A percentile compares a stretch with the other conserved stretches of the same genome.
phyloP scores from a whole-genome alignment of 164 flowering plant genomes.

The Vitis cinerea region DNA sequence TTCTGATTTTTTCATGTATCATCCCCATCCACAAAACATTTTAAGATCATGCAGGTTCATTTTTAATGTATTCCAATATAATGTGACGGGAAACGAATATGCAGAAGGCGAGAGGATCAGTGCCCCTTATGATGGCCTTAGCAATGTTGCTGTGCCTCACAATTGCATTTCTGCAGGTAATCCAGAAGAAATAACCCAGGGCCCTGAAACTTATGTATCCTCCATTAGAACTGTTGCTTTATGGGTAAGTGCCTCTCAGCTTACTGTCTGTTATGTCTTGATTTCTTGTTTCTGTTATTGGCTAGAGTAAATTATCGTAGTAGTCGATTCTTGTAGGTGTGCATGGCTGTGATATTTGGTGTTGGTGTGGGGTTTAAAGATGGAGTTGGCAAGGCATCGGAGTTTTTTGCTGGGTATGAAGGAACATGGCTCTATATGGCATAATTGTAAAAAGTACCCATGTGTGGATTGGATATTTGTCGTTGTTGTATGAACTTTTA shows the following conservation, averaged over 20 bases:
- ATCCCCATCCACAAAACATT: background rate
- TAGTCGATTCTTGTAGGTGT: slow-evolving; percentile 46
- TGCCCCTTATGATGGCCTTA: slow-evolving; percentile 25
- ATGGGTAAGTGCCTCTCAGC: slow-evolving; percentile 50
- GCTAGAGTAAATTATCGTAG: slow-evolving; percentile 11
- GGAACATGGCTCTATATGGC: background rate
- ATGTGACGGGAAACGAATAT: slow-evolving; percentile 34
- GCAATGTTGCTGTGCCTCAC: slow-evolving; percentile 14
- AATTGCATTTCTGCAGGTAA: slow-evolving; percentile 17
- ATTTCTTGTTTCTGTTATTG: slow-evolving; percentile 5
- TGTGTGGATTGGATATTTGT: too few relatives aligned
- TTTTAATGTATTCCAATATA: slow-evolving; percentile 27
- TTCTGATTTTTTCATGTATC: too few relatives aligned
- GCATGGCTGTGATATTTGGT: slow-evolving; percentile 84
- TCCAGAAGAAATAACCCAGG: slow-evolving; percentile 23
- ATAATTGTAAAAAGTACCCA: background rate
- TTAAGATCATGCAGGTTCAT: slow-evolving; percentile 6
- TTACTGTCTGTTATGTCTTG: background rate
- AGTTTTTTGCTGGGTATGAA: slow-evolving; percentile 94
- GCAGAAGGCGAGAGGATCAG: slow-evolving; percentile 38
- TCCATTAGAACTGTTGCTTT: slow-evolving; percentile 68
- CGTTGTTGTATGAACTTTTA: too few relatives aligned
- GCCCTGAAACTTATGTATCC: slow-evolving; percentile 27
- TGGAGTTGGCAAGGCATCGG: slow-evolving; percentile 85
- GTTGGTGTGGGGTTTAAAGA: slow-evolving; percentile 79